phyloP scores from a whole-genome alignment of 352 stramenopile genomes.

The Phytophthora pseudosyringae region DNA sequence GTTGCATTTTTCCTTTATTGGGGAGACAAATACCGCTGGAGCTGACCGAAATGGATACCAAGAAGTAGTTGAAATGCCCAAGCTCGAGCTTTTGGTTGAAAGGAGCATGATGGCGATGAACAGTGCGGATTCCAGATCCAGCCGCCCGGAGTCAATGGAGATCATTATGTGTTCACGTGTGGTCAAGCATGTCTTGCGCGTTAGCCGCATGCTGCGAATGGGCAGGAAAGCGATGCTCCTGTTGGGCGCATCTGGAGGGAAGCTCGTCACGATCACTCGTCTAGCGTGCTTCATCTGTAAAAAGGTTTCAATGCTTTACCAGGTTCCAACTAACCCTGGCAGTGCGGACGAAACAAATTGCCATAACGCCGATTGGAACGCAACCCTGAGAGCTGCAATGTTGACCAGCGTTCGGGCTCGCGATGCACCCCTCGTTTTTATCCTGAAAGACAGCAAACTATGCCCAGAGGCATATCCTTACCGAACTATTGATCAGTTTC shows the following conservation, averaged over 20 bases:
- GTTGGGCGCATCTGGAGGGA: slow-evolving; percentile 50
- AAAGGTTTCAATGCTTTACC: slow-evolving; percentile 39
- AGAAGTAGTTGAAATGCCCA: slow-evolving; percentile 60
- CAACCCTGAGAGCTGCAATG: slow-evolving; percentile 45
- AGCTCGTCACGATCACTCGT: slow-evolving; percentile 58
- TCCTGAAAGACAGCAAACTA: slow-evolving; percentile 61
- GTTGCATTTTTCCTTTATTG: slow-evolving; percentile 63
- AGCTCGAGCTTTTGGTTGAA: slow-evolving; percentile 60
- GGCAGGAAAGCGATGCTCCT: slow-evolving; percentile 49
- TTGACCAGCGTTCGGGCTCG: slow-evolving; percentile 43
- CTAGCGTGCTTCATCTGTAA: slow-evolving; percentile 66
- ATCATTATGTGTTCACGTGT: slow-evolving; percentile 62
- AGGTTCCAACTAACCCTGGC: slow-evolving; percentile 7
- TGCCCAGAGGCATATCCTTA: slow-evolving; percentile 39
- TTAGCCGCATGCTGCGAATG: slow-evolving; percentile 54
- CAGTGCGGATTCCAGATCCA: slow-evolving; percentile 20
- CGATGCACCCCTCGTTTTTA: slow-evolving; percentile 54
- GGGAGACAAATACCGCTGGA: slow-evolving; percentile 44
- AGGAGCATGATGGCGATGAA: slow-evolving; percentile 68
- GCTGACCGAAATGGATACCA: slow-evolving; percentile 56
- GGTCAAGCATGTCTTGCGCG: slow-evolving; percentile 60
- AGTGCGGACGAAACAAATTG: not conserved
- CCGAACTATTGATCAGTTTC: slow-evolving; percentile 50
- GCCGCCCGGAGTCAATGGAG: slow-evolving; percentile 42
- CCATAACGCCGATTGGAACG: slow-evolving; percentile 36